phyloP scores from a whole-genome alignment of 192 early-diverging fungal genomes.

The Coemansia sp. region DNA sequence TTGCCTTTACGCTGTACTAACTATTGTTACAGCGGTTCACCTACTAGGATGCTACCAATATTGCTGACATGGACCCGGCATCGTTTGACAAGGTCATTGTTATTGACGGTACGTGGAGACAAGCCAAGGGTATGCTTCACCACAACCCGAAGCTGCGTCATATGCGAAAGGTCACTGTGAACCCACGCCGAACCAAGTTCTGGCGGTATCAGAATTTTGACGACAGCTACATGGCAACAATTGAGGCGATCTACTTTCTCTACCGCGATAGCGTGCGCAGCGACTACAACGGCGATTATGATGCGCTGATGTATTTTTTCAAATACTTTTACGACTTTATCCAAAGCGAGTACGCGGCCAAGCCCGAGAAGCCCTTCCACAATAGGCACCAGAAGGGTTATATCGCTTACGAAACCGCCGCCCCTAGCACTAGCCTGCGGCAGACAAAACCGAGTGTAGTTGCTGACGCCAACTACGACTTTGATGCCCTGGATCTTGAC shows the following conservation, averaged over 20 bases:
- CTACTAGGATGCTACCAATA: constrained; percentile 59
- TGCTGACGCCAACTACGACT: constrained; percentile 37
- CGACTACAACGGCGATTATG: constrained; percentile 76
- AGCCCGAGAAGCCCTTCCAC: constrained; percentile 61
- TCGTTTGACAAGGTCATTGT: constrained; percentile 79
- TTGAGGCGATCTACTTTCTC: constrained; percentile 95
- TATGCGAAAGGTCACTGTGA: constrained; percentile 65
- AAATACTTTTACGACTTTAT: constrained; percentile 87
- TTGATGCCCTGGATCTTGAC: constrained; percentile 33
- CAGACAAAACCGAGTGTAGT: constrained; percentile 11
- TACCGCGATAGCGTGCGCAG: constrained; percentile 73
- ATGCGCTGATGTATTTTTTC: constrained; percentile 90
- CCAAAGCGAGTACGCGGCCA: constrained; percentile 72
- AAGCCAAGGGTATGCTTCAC: constrained; percentile 67
- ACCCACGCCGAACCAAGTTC: constrained; percentile 77
- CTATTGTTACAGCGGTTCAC: constrained; percentile 23
- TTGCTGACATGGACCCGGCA: constrained; percentile 63
- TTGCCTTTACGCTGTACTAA: background rate
- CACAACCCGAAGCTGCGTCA: constrained; percentile 47
- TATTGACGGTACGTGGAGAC: constrained; percentile 96
- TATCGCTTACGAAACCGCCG: constrained; percentile 56
- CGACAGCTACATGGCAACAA: constrained; percentile 80
- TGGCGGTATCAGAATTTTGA: constrained; percentile 87
- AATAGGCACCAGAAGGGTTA: constrained; percentile 57
- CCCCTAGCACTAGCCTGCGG: constrained; percentile 12